These are phyloP conservation scores for Daldinia decipiens DNA, from an alignment of 495 filamentous ascomycete species.

Conservation along the genomic window DNA sequence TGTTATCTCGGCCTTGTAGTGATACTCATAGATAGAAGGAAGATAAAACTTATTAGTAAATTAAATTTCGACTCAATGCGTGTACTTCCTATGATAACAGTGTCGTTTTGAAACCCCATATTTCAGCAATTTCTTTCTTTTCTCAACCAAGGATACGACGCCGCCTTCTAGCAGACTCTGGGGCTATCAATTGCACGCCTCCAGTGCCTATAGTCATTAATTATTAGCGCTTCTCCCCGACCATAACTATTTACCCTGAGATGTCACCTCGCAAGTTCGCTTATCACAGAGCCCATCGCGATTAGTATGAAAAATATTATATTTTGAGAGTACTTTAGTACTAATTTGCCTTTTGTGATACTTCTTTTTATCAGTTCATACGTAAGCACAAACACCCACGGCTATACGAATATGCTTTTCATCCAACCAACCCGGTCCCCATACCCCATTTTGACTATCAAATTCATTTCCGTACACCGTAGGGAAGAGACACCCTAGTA, in stretches of 20 bases:
- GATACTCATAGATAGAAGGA: slow-evolving; percentile 12
- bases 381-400: not conserved
- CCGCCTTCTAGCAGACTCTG: too few relatives aligned
- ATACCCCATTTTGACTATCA: not conserved
- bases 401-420: not conserved
- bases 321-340: not conserved
- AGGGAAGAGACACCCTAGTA: not conserved
- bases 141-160: too few relatives aligned
- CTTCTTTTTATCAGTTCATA: not conserved
- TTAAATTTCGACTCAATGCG: too few relatives aligned
- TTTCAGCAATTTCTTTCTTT: too few relatives aligned
- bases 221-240: not conserved
- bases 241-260: not conserved
- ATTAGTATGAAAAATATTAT: not conserved
- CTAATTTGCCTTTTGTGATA: not conserved
- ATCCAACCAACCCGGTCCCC: not conserved
- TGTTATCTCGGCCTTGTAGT: not conserved
- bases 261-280: not conserved
- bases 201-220: too few relatives aligned
- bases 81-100: too few relatives aligned
- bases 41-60: not conserved
- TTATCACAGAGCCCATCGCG: not conserved
- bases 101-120: too few relatives aligned
- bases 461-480: not conserved
- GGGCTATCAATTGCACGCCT: too few relatives aligned